A percentile compares a stretch with the other conserved stretches of the same genome.
Evolutionary conservation across 208 protist genomes (phyloP).

Genomic region (Trichomonas tenax): DNA sequence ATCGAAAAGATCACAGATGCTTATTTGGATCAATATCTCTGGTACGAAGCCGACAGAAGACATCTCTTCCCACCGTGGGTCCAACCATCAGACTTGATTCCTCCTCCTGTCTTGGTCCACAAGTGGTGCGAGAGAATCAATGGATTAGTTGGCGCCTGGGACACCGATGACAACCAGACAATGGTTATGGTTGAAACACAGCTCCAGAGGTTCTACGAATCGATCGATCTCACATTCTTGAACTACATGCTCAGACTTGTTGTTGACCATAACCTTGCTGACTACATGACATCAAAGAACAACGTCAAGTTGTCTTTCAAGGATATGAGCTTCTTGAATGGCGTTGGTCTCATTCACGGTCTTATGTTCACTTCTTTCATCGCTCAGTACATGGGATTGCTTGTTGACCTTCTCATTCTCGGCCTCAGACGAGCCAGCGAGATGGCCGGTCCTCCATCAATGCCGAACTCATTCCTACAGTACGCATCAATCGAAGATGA

Average conservation of each 20-base stretch:
- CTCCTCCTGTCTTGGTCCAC: conserved; percentile 93
- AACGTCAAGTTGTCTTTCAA: conserved; percentile 98
- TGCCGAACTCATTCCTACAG: conserved; percentile 92
- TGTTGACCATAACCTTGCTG: conserved; percentile 98
- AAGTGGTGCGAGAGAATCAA: conserved; percentile 99
- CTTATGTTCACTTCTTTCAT: conserved; percentile 99
- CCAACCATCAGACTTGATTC: conserved; percentile 97
- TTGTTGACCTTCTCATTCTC: conserved; percentile 94
- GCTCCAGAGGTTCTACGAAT: conserved; percentile 92
- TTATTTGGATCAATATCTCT: conserved; percentile 99
- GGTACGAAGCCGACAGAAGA: conserved; percentile 90
- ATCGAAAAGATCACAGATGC: conserved; percentile 99
- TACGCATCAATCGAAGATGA: conserved; percentile 79
- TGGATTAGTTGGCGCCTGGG: conserved; percentile 91
- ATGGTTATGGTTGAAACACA: conserved; percentile 89
- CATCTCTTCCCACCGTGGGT: conserved; percentile 99
- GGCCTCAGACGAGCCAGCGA: conserved; percentile 89
- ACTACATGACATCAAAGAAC: conserved; percentile 99
- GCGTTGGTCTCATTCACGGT: conserved; percentile 92
- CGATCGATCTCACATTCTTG: conserved; percentile 97
- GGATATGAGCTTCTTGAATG: conserved; percentile 99
- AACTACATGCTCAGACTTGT: conserved; percentile 96
- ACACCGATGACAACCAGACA: conserved; percentile 84
- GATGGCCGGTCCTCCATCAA: conserved; percentile 79
- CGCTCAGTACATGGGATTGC: conserved; percentile 95